Percentiles rank a stretch among this genome's conserved stretches.
Conservation (phyloP, 2,329 filamentous ascomycete genomes). For the Neonectria sp. region DNA sequence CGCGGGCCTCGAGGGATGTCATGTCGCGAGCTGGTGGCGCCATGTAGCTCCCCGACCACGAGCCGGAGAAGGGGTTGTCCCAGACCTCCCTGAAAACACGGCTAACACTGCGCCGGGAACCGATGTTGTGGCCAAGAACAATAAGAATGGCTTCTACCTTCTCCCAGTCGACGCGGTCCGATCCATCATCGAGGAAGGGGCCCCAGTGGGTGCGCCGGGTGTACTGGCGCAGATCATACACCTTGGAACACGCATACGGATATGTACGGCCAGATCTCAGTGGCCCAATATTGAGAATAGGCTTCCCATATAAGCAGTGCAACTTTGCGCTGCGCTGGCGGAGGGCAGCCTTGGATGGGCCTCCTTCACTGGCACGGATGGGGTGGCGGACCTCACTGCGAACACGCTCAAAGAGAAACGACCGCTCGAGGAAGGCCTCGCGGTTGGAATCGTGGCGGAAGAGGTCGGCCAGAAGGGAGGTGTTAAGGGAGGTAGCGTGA, state of each 20-base stretch:
- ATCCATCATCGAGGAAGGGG: constrained; percentile 77
- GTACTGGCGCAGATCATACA: constrained; percentile 83
- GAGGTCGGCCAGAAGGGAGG: constrained; percentile 59
- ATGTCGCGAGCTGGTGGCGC: constrained; percentile 54
- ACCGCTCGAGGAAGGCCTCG: constrained; percentile 74
- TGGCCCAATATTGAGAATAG: constrained; percentile 60
- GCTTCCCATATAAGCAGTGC: constrained; percentile 78
- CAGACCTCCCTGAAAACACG: constrained; percentile 68
- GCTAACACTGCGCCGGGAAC: constrained; percentile 61
- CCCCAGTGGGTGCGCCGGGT: constrained; percentile 76
- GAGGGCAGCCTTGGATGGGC: constrained; percentile 39
- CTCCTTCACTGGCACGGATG: constrained; percentile 49
- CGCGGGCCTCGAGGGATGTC: constrained; percentile 65
- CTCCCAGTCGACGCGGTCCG: constrained; percentile 80
- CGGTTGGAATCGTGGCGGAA: constrained; percentile 66
- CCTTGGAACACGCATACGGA: constrained; percentile 76
- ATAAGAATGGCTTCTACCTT: constrained; percentile 83
- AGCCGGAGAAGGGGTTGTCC: constrained; percentile 69
- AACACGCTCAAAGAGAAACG: constrained; percentile 73
- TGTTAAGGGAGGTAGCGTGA: constrained; percentile 63
- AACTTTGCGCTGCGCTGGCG: constrained; percentile 79
- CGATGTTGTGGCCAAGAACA: constrained; percentile 75
- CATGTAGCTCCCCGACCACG: constrained; percentile 66
- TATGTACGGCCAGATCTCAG: constrained; percentile 60
- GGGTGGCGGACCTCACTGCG: constrained; percentile 54